Evolutionary conservation across 805 yeast genomes (phyloP).

Genomic region (Saturnispora serradocipensis): DNA sequence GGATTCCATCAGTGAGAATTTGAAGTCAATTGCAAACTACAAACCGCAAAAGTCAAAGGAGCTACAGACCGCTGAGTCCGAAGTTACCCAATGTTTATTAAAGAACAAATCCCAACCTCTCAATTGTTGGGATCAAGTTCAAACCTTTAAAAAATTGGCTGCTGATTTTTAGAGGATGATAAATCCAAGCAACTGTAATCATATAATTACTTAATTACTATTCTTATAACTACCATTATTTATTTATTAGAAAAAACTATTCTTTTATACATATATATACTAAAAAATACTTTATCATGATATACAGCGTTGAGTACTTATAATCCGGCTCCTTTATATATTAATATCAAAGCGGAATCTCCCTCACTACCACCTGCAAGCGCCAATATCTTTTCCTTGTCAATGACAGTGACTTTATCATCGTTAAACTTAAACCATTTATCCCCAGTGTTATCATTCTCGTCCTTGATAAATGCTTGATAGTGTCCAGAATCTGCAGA

Average conservation of each 20-base stretch:
- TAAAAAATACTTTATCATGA: neutral
- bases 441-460: slow-evolving; percentile 51
- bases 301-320: slow-evolving; percentile 11
- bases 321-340: slow-evolving; percentile 77
- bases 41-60: slow-evolving; percentile 30
- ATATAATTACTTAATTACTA: neutral
- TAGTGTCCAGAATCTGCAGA: slow-evolving; percentile 97
- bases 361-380: slow-evolving; percentile 98
- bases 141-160: slow-evolving; percentile 54
- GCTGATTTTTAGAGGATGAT: slow-evolving; percentile 9
- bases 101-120: slow-evolving; percentile 56
- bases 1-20: slow-evolving; percentile 27
- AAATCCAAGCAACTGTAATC: neutral
- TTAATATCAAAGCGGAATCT: slow-evolving; percentile 83
- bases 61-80: slow-evolving; percentile 36
- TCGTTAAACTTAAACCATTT: slow-evolving; percentile 95
- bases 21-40: slow-evolving; percentile 24
- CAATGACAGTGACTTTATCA: slow-evolving; percentile 73
- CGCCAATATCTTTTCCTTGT: slow-evolving; percentile 69
- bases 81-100: slow-evolving; percentile 51
- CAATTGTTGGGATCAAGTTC: slow-evolving; percentile 77
- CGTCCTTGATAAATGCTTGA: slow-evolving; percentile 79
- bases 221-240: neutral
- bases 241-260: neutral
- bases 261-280: neutral